A percentile compares a stretch with the other conserved stretches of the same genome.
Evolutionary conservation across 75 land plant genomes (phyloP).

Genomic region (Ceratopteris richardii): DNA sequence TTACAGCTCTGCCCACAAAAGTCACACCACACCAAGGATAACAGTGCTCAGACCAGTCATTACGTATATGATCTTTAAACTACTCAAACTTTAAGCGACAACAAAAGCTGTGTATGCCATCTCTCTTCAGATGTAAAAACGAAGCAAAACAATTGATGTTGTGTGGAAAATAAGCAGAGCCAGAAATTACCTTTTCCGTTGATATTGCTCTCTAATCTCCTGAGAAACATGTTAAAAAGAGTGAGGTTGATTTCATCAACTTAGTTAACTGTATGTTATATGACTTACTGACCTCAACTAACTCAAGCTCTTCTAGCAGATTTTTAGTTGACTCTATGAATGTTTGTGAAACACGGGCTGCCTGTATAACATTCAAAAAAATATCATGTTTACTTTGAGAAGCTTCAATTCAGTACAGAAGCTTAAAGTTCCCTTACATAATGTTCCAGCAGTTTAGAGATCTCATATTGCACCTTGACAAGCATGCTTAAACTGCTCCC

Average conservation of each 20-base stretch:
- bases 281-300: neutral
- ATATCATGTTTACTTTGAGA: neutral
- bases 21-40: too few relatives aligned
- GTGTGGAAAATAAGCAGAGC: too few relatives aligned
- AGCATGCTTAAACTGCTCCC: constrained; percentile 2
- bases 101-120: too few relatives aligned
- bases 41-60: too few relatives aligned
- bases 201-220: neutral
- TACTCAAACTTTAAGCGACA: too few relatives aligned
- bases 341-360: constrained; percentile 4
- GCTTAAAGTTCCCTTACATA: neutral
- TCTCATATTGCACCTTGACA: neutral
- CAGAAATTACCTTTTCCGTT: neutral
- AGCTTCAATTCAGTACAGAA: neutral
- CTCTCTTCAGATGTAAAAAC: too few relatives aligned
- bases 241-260: neutral
- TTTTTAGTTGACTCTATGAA: neutral
- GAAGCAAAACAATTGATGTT: too few relatives aligned
- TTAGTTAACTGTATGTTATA: too few relatives aligned
- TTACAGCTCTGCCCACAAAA: too few relatives aligned
- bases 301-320: neutral
- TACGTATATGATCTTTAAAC: too few relatives aligned
- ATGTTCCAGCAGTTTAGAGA: neutral
- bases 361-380: neutral
- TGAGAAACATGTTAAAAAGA: neutral